Evolutionary conservation across 1,284 basidiomycete species (phyloP).

Genomic region (Apiotrichum mycotoxinovorans): DNA sequence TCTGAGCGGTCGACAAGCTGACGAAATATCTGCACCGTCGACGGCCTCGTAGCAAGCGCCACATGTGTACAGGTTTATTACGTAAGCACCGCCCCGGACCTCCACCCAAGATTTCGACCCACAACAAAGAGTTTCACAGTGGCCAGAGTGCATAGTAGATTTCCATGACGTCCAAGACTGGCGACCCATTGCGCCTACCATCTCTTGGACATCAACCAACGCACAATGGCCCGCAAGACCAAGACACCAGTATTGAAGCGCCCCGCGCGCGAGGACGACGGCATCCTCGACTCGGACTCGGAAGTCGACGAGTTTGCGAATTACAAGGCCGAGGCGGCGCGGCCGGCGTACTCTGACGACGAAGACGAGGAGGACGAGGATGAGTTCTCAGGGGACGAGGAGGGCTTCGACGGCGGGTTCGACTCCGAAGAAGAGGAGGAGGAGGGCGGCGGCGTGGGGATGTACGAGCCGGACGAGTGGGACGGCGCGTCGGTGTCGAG

Average conservation of each 20-base stretch:
- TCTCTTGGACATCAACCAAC: background rate
- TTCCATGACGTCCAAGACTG: background rate
- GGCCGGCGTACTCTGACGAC: constrained; percentile 47
- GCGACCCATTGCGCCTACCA: background rate
- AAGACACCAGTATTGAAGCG: background rate
- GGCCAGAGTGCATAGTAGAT: too few relatives aligned
- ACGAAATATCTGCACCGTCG: too few relatives aligned
- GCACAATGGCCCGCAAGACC: background rate
- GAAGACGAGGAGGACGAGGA: constrained; percentile 48
- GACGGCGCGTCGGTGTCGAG: constrained; percentile 38
- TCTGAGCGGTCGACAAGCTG: too few relatives aligned
- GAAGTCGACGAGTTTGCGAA: constrained; percentile 45
- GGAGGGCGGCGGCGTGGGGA: constrained; percentile 34
- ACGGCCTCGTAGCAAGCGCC: too few relatives aligned
- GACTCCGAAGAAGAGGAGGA: constrained; percentile 34
- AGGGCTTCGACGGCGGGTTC: constrained; percentile 41
- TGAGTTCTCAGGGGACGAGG: constrained; percentile 54
- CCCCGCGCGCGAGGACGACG: constrained; percentile 25
- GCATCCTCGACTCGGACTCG: constrained; percentile 38
- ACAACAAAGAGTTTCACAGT: too few relatives aligned
- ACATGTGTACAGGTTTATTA: too few relatives aligned
- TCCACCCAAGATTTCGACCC: too few relatives aligned
- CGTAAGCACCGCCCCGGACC: too few relatives aligned
- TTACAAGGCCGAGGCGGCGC: constrained; percentile 8
- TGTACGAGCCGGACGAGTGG: constrained; percentile 47